Percentiles rank a stretch among this genome's conserved stretches.
These are phyloP conservation scores for Wickerhamomyces chambardii DNA, from an alignment of 805 yeast genomes.

Conservation along the genomic window DNA sequence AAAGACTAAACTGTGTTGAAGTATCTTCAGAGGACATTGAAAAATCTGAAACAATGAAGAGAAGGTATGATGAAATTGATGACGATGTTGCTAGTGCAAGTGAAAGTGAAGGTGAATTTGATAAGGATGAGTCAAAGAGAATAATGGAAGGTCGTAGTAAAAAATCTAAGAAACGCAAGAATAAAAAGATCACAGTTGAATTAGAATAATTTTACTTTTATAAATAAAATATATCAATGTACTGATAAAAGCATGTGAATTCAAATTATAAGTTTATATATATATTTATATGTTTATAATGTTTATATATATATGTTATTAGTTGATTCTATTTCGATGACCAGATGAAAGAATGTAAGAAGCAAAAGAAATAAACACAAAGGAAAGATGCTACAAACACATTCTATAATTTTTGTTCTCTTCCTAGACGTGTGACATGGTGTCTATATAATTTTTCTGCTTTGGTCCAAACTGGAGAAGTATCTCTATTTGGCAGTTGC, in stretches of 20 bases:
- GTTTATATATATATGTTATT: too few species aligned
- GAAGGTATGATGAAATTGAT: conserved; percentile 30
- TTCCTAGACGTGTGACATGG: conserved; percentile 68
- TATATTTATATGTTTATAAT: too few species aligned
- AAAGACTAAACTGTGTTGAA: conserved; percentile 80
- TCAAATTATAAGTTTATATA: too few species aligned
- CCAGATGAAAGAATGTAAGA: too few species aligned
- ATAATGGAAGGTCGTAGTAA: conserved; percentile 39
- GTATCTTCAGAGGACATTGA: conserved; percentile 74
- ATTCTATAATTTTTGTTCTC: conserved; percentile 32
- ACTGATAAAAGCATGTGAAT: too few species aligned
- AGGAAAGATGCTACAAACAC: not conserved
- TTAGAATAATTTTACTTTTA: conserved; percentile 29
- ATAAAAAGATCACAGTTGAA: conserved; percentile 43
- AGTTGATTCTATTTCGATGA: too few species aligned
- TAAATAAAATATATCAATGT: too few species aligned
- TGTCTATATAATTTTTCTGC: conserved; percentile 79
- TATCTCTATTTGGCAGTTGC: conserved; percentile 71
- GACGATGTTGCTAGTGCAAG: conserved; percentile 40
- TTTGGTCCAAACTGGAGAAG: conserved; percentile 86
- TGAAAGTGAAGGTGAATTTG: conserved; percentile 71
- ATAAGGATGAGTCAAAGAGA: conserved; percentile 56
- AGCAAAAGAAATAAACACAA: too few species aligned
- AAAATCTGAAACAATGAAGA: conserved; percentile 60
- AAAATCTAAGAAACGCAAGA: conserved; percentile 29